These are phyloP conservation scores for Piper longum DNA, from an alignment of 164 flowering plant species.

Conservation along the genomic window DNA sequence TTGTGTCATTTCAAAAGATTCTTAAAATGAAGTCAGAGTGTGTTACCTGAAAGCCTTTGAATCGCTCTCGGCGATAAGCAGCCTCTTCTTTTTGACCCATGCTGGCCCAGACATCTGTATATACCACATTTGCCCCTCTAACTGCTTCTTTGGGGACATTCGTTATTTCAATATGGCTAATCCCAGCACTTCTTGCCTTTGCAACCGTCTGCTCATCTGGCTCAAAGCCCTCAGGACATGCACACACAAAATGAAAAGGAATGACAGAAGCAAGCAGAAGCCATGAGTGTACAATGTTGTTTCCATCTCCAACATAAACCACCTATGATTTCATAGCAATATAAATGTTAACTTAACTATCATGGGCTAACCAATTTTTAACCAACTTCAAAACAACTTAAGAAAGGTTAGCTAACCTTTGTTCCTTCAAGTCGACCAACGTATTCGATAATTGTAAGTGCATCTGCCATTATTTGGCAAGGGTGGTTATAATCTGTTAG, in stretches of 20 bases:
- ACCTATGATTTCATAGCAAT: conserved; percentile 35
- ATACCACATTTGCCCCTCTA: conserved; percentile 85
- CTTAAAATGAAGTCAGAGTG: too few species aligned
- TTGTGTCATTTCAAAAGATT: neutral
- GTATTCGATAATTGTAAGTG: conserved; percentile 92
- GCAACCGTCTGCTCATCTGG: conserved; percentile 71
- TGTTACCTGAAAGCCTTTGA: conserved; percentile 86
- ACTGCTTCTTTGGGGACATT: conserved; percentile 91
- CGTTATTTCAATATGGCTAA: conserved; percentile 81
- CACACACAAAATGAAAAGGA: conserved; percentile 92
- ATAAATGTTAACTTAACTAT: neutral
- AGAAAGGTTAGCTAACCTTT: conserved; percentile 33
- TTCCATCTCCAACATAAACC: conserved; percentile 97
- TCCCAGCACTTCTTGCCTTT: conserved; percentile 62
- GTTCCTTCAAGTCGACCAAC: conserved; percentile 82
- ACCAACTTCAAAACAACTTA: too few species aligned
- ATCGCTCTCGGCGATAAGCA: conserved; percentile 66
- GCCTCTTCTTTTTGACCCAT: conserved; percentile 99
- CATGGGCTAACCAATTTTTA: too few species aligned
- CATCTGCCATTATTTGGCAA: conserved; percentile 97
- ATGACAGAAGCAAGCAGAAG: conserved; percentile 60
- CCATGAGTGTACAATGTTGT: conserved; percentile 96
- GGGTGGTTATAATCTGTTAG: conserved; percentile 98
- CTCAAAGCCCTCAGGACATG: conserved; percentile 88
- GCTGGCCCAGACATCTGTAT: conserved; percentile 99